These are phyloP conservation scores for Plasmodium blacklocki DNA, from an alignment of 169 alveolate species.

Conservation along the genomic window DNA sequence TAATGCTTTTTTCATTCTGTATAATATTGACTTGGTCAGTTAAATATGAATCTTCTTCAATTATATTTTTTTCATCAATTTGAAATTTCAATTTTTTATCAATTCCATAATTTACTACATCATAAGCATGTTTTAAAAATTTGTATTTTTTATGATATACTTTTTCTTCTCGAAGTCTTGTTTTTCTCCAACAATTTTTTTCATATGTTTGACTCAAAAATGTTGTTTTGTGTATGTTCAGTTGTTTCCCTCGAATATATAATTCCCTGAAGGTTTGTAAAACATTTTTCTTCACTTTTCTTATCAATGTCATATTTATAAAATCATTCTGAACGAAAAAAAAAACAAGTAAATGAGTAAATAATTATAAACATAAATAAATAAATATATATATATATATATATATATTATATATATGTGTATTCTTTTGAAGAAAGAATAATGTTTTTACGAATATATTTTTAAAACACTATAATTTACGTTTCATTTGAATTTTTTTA, in stretches of 20 bases:
- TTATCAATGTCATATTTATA: conserved; percentile 38
- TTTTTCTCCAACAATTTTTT: conserved; percentile 77
- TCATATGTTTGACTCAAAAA: conserved; percentile 75
- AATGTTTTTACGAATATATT: too few relatives aligned
- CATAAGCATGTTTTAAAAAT: conserved; percentile 71
- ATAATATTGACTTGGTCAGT: conserved; percentile 18
- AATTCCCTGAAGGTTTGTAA: conserved; percentile 67
- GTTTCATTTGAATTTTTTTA: too few relatives aligned
- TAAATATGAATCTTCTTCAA: conserved; percentile 63
- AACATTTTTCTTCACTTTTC: conserved; percentile 67
- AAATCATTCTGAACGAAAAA: neutral
- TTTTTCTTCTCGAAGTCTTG: conserved; percentile 73
- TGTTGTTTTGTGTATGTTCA: conserved; percentile 66
- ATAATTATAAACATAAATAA: neutral
- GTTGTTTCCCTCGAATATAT: conserved; percentile 53
- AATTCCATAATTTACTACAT: conserved; percentile 72
- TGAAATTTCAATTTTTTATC: conserved; percentile 61
- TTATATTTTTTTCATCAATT: conserved; percentile 61
- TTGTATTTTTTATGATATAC: conserved; percentile 72
- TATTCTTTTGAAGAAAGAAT: too few relatives aligned
- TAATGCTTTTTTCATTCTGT: conserved; percentile 41
- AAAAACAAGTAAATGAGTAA: neutral
- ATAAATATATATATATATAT: neutral
- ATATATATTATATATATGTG: neutral
- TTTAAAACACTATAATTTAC: too few relatives aligned